Base-by-base conservation (phyloP, 495 filamentous ascomycete species). In the Annulohypoxylon maeteangense region DNA sequence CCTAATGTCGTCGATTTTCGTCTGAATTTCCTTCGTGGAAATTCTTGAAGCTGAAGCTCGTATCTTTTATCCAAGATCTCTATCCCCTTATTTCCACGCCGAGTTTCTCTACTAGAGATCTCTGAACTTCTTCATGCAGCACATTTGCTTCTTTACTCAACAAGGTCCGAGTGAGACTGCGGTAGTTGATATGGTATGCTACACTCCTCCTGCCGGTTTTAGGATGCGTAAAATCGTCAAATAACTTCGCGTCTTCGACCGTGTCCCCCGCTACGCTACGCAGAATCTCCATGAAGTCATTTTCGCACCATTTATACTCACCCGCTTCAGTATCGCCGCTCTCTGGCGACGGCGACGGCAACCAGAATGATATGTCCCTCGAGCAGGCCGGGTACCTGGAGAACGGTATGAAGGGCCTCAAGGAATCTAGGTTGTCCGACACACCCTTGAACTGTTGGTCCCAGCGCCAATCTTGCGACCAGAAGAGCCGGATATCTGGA, bases 401-500 rank as follows among this genome's bases (percentile, higher is more conserved):
- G 82, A 97, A 98, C 8, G 92, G 91, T 61, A 88, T 82, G 78
- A 95, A 98, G 29, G 87, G 87, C 62, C 85, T 86, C 67, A 97
- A 85, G 44, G 50, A 59, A 3, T 62, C 75, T 16, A 84, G 68
- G 53, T 79, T 54, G 23, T 86, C 80, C 16, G 85, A 87, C 0
- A 89, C 84, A 4, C 85, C 83, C 0, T 71, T 72, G 81, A 99
- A 99, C 77, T 99, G 95, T 4, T 78, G 79, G 29, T 96, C 79
- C 79, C 98, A 99, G 8, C 95, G 87, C 69, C 83, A 68, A 74
- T 99, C 95, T 53, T 83, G 80, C 8, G 92, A 95, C 96, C 95
- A 99, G 82, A 99, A 98, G 7, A 98, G 89, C n/a, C 95, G 89
- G 69, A 99, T 99, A 72, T 99, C 95, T 0, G 95, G 93, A 53